Percentiles rank a stretch among this genome's conserved stretches.
Conservation (phyloP, 1,284 basidiomycete species). For the Vanrija humicola region DNA sequence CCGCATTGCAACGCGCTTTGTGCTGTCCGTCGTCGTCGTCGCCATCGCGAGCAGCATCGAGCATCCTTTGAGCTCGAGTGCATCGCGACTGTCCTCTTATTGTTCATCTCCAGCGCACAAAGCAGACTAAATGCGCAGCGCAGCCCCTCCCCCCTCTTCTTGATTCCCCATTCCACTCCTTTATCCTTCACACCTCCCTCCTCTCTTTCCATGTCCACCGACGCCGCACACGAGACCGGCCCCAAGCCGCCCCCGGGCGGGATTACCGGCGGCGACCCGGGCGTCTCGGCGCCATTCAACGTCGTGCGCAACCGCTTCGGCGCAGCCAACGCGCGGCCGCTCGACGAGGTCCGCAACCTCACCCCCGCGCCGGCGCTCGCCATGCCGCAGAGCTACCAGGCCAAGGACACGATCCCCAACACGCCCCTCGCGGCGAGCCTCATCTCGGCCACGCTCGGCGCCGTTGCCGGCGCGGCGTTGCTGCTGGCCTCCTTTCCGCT, state of each 20-base stretch:
- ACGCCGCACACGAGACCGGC: neutral
- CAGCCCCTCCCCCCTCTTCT: neutral
- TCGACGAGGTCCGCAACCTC: neutral
- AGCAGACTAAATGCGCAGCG: too few relatives aligned
- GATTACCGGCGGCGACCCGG: too few relatives aligned
- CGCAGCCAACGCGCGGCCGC: neutral
- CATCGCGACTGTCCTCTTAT: too few relatives aligned
- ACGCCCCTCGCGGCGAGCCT: conserved; percentile 69
- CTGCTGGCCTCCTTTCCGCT: conserved; percentile 53
- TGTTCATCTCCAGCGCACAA: too few relatives aligned
- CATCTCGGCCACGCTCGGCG: conserved; percentile 71
- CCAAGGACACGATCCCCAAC: conserved; percentile 69
- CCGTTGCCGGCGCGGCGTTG: conserved; percentile 41
- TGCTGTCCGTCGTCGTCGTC: too few relatives aligned
- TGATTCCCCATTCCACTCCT: neutral
- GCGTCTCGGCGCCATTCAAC: too few relatives aligned
- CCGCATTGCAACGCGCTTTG: too few relatives aligned
- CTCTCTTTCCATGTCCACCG: neutral
- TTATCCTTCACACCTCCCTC: neutral
- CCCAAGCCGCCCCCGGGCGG: too few relatives aligned
- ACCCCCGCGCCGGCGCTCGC: neutral
- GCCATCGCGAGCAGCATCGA: too few relatives aligned
- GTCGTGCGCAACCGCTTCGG: too few relatives aligned
- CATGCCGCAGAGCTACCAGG: conserved; percentile 21
- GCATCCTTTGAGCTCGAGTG: too few relatives aligned